These are phyloP conservation scores for Chalciporus sphaerocephalus DNA, from an alignment of 768 basidiomycete genomes.

Conservation along the genomic window DNA sequence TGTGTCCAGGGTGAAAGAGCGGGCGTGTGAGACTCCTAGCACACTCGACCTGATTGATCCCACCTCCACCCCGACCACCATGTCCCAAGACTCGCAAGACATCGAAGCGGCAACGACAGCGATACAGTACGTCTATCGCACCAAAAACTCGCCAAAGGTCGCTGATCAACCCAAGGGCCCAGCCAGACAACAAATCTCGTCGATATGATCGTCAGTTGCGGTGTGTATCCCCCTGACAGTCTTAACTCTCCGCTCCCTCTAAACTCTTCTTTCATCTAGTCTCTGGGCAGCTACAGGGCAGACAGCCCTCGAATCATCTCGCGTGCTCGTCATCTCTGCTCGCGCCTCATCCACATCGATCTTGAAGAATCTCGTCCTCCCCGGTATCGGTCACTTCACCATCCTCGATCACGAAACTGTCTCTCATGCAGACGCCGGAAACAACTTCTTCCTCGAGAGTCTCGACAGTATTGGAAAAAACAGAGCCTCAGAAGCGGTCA, in stretches of 20 bases:
- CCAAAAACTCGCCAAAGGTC: not conserved
- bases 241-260: not conserved
- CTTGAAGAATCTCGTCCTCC: constrained; percentile 95
- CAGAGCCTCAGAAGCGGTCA: constrained; percentile 75
- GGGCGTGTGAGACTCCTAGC: not conserved
- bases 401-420: constrained; percentile 68
- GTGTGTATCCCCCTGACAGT: constrained; percentile 41
- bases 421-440: constrained; percentile 76
- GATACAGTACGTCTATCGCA: constrained; percentile 29
- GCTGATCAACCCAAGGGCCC: constrained; percentile 37
- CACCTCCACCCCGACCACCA: constrained; percentile 19
- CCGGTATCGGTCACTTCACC: constrained; percentile 94
- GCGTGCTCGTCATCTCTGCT: constrained; percentile 75
- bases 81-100: constrained; percentile 42
- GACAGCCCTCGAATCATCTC: constrained; percentile 76
- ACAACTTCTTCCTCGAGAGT: constrained; percentile 93
- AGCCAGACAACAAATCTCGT: constrained; percentile 82
- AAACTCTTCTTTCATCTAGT: constrained; percentile 34
- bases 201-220: constrained; percentile 94
- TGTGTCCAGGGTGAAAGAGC: constrained; percentile 1
- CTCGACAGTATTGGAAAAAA: constrained; percentile 71
- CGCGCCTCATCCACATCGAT: constrained; percentile 84
- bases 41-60: too few relatives aligned
- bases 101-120: constrained; percentile 44
- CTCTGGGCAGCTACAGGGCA: constrained; percentile 95